These are phyloP conservation scores for Apiospora marii DNA, from an alignment of 2,329 filamentous ascomycete species.

Conservation along the genomic window DNA sequence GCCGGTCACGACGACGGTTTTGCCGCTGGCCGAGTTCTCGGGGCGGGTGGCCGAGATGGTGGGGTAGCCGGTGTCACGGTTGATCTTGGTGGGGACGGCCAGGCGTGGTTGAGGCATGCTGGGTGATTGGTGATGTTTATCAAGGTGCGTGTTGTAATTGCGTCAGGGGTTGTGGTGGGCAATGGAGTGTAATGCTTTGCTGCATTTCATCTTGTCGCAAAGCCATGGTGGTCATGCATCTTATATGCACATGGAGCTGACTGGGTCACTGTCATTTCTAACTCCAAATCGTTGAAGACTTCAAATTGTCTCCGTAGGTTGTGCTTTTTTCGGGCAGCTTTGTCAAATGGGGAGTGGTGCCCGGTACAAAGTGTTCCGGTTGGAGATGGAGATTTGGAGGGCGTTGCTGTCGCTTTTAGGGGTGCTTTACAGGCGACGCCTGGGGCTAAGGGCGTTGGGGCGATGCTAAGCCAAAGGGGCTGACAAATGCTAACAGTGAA, in stretches of 20 bases:
- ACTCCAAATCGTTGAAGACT: background rate
- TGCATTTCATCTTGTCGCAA: background rate
- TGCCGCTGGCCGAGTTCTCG: conserved; percentile 48
- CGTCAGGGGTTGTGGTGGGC: background rate
- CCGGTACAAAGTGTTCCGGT: background rate
- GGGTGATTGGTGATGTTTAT: background rate
- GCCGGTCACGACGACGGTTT: conserved; percentile 52
- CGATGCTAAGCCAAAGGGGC: background rate
- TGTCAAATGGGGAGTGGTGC: background rate
- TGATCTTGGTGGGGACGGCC: conserved; percentile 46
- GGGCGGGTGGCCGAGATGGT: conserved; percentile 49
- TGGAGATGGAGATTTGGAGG: background rate
- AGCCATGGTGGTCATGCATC: background rate
- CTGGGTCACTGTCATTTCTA: background rate
- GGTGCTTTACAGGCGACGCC: background rate
- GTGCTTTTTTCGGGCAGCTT: background rate
- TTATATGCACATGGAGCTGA: background rate
- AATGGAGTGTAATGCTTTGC: background rate
- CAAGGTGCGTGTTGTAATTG: background rate
- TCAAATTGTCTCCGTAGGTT: background rate
- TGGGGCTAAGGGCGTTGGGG: background rate
- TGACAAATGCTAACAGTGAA: background rate
- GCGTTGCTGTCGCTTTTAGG: background rate
- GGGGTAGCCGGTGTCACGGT: conserved; percentile 44
- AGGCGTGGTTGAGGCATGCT: conserved; percentile 25